phyloP scores from a whole-genome alignment of 1,284 basidiomycete species.

The Ganoderma boninense region DNA sequence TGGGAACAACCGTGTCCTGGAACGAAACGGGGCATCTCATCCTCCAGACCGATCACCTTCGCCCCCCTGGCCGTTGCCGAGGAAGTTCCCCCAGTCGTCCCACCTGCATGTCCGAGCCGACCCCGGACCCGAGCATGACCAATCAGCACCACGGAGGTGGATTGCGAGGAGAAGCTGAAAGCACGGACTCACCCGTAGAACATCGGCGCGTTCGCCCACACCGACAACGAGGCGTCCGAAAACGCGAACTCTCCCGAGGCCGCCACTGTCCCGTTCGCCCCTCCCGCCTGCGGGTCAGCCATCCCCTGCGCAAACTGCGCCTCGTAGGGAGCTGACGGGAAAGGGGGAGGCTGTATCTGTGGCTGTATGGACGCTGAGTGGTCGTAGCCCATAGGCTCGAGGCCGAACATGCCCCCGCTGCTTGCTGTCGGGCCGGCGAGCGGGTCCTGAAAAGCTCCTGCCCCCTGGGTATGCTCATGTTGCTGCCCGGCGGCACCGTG shows the following conservation, averaged over 20 bases:
- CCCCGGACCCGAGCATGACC: background rate
- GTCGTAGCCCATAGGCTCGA: conserved; percentile 10
- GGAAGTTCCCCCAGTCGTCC: conserved; percentile 32
- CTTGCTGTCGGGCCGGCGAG: background rate
- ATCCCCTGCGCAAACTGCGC: background rate
- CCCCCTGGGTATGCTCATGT: no score
- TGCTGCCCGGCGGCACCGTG: no score
- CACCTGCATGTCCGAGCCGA: conserved; percentile 18
- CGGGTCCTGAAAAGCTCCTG: background rate
- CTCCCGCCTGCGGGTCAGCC: background rate
- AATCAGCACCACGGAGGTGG: no score
- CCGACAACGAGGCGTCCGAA: conserved; percentile 36
- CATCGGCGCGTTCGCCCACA: conserved; percentile 43
- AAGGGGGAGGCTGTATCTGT: no score
- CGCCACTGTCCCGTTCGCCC: background rate
- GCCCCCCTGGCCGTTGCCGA: background rate
- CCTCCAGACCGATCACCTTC: conserved; percentile 13
- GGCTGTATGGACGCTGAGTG: conserved; percentile 38
- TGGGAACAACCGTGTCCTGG: background rate
- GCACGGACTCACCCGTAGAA: conserved; percentile 45
- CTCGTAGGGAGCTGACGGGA: background rate
- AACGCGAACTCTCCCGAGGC: conserved; percentile 24
- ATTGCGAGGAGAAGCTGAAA: no score
- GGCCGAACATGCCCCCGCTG: background rate
- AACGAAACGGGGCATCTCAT: background rate